A percentile compares a stretch with the other conserved stretches of the same genome.
These are phyloP conservation scores for Cyclotella choctawhatcheeana DNA, from an alignment of 108 stramenopile species.

Conservation along the genomic window DNA sequence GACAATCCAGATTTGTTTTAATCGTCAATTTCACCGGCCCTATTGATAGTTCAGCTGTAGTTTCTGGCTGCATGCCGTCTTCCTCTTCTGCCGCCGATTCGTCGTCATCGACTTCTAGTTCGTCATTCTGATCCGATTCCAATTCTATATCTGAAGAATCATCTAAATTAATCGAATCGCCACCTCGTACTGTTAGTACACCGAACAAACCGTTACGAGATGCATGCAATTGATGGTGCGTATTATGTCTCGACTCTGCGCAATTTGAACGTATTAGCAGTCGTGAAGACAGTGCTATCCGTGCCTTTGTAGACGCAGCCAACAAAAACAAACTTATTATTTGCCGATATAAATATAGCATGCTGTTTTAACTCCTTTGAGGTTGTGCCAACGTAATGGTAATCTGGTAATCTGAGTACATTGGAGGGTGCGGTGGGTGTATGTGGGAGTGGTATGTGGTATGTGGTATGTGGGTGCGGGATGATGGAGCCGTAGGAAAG, in stretches of 20 bases:
- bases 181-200: neutral
- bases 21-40: conserved; percentile 62
- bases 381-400: no score
- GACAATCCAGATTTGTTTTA: conserved; percentile 55
- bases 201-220: neutral
- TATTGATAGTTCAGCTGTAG: conserved; percentile 18
- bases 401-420: no score
- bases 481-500: no score
- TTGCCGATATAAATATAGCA: no score
- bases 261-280: neutral
- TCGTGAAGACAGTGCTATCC: neutral
- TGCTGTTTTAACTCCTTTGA: no score
- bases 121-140: conserved; percentile 1
- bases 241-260: neutral
- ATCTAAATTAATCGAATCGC: neutral
- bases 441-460: no score
- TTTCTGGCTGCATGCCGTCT: conserved; percentile 22
- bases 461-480: no score
- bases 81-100: conserved; percentile 43
- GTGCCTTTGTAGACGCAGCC: neutral
- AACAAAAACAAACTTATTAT: no score
- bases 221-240: neutral
- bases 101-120: conserved; percentile 17
- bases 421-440: no score
- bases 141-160: neutral